A percentile compares a stretch with the other conserved stretches of the same genome.
These are phyloP conservation scores for Lactifluus echinatus DNA, from an alignment of 768 basidiomycete genomes.

Conservation along the genomic window DNA sequence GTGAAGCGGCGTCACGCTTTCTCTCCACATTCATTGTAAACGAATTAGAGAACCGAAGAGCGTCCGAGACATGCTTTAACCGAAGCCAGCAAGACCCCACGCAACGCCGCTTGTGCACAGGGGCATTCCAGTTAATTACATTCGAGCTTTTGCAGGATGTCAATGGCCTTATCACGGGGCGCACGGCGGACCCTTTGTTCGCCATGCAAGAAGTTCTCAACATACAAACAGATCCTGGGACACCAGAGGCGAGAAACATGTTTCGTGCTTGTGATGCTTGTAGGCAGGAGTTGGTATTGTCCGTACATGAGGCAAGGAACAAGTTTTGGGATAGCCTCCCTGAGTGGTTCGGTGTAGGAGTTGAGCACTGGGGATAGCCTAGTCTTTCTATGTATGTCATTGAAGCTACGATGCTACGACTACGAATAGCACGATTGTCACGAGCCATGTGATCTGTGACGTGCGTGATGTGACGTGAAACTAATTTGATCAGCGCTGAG, in stretches of 20 bases:
- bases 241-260: conserved; percentile 6
- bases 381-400: too few species aligned
- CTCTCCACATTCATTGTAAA: conserved; percentile 72
- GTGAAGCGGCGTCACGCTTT: conserved; percentile 64
- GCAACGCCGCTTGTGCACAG: conserved; percentile 11
- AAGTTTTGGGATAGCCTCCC: conserved; percentile 19
- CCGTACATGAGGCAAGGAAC: conserved; percentile 16
- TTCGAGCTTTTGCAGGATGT: conserved; percentile 19
- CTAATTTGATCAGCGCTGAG: too few species aligned
- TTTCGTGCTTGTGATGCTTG: conserved; percentile 18
- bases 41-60: conserved; percentile 57
- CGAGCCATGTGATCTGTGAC: neutral
- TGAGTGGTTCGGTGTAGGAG: conserved; percentile 19
- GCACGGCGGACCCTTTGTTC: conserved; percentile 20
- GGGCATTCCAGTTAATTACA: conserved; percentile 18
- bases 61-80: conserved; percentile 29
- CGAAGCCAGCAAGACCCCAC: conserved; percentile 5
- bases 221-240: conserved; percentile 9
- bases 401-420: too few species aligned
- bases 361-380: conserved; percentile 12
- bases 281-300: conserved; percentile 8
- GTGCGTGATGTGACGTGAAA: neutral
- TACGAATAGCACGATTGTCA: neutral
- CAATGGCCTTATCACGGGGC: conserved; percentile 16
- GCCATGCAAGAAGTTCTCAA: conserved; percentile 19